Evolutionary conservation across 495 filamentous ascomycete genomes (phyloP), one percentile per base, ranked within the genome.

Genomic region (Penicillium coprophilum): DNA sequence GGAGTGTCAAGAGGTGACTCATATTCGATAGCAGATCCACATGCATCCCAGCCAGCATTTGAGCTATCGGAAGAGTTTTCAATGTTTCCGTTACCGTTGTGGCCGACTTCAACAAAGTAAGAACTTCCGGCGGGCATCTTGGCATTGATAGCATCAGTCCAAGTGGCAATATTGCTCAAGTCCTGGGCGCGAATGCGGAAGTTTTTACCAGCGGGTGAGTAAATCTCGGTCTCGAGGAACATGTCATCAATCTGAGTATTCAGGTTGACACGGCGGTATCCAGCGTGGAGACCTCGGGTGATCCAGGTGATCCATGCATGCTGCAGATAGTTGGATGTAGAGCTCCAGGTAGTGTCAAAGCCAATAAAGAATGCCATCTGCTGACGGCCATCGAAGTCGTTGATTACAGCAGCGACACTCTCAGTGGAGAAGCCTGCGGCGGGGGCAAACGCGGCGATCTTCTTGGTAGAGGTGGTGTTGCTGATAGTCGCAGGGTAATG

Each of bases 181-280:
- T 86, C 82, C 4, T 62, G 65, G 13, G 78, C 65, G 38, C 71
- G 74, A 64, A 83, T 71, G 24, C 81, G 80, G 69, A 80, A 87
- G 6, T 68, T 74, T 0, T 56, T 69, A 0, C 68, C 72, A 44
- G 34, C 58, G n/a, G 71, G 71, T 12, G 70, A 67, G 65, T 86
- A 87, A 41, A 87, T 72, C 11, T 77, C 74, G 2, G 82, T 80
- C 34, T 73, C 68, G 6, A 87, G 66, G 58, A 85, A 80, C 79
- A 87, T 82, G 64, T 87, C 84, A 61, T 87, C 84, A 24, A 87
- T 82, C 68, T 86, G 84, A n/a, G 83, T 83, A 63, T 74, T 79
- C 41, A 85, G 60, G 59, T 82, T 77, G 51, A 80, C 70, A 45
- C 82, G 76, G 45, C 84, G 80, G 54, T 80, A 78, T 27, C 80